These are phyloP conservation scores for Dunaliella primolecta DNA, from an alignment of 139 green algal species.

Conservation along the genomic window DNA sequence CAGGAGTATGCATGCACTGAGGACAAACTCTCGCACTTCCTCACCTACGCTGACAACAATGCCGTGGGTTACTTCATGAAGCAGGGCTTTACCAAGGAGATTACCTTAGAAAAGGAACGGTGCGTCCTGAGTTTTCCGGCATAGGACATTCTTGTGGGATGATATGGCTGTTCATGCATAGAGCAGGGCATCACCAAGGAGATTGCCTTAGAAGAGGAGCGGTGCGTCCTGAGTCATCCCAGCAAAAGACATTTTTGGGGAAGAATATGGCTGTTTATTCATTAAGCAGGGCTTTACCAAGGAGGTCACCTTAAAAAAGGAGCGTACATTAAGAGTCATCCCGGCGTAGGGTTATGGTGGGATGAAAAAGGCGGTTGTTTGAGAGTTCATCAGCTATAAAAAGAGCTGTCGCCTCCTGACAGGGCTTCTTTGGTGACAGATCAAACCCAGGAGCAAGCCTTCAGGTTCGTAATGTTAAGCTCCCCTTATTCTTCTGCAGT, in stretches of 20 bases:
- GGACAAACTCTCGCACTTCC: constrained; percentile 84
- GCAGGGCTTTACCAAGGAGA: constrained; percentile 90
- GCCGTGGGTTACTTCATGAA: constrained; percentile 98
- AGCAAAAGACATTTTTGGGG: too few relatives aligned
- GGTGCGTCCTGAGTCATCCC: background rate
- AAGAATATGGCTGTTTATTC: too few relatives aligned
- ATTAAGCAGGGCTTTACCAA: constrained; percentile 95
- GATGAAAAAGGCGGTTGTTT: too few relatives aligned
- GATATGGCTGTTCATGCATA: constrained; percentile 95
- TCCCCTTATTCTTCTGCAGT: too few relatives aligned
- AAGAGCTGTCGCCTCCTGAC: too few relatives aligned
- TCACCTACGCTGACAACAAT: constrained; percentile 99
- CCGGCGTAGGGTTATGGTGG: too few relatives aligned
- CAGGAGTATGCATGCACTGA: constrained; percentile 75
- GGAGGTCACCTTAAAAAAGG: constrained; percentile 68
- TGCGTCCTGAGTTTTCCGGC: background rate
- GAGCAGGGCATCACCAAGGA: constrained; percentile 95
- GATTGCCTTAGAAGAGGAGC: constrained; percentile 68
- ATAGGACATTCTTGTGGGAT: too few relatives aligned
- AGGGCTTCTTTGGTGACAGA: too few relatives aligned
- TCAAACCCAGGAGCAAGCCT: too few relatives aligned
- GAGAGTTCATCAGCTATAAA: too few relatives aligned
- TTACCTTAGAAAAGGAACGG: constrained; percentile 66
- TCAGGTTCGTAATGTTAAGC: too few relatives aligned
- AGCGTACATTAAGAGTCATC: too few relatives aligned